phyloP scores from a whole-genome alignment of 768 basidiomycete genomes.

The Paxillus involutus region DNA sequence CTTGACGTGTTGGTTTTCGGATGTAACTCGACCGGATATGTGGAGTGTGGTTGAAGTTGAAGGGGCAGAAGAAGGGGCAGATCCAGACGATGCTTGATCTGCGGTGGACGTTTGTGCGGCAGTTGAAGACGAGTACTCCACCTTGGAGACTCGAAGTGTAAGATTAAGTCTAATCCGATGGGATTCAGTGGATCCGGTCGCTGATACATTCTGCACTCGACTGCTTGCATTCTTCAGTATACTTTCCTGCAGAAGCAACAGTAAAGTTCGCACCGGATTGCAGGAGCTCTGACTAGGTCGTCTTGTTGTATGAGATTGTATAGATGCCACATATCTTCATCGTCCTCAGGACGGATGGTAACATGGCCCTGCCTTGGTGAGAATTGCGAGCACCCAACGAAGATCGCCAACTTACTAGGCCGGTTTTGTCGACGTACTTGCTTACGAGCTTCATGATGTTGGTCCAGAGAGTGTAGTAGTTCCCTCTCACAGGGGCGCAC shows the following conservation, averaged over 20 bases:
- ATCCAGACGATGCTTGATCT: conserved; percentile 34
- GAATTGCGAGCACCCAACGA: conserved; percentile 10
- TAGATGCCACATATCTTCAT: conserved; percentile 99
- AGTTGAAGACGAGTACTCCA: conserved; percentile 86
- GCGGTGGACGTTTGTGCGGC: conserved; percentile 49
- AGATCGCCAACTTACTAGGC: conserved; percentile 54
- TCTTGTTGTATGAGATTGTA: conserved; percentile 95
- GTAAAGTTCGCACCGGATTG: conserved; percentile 60
- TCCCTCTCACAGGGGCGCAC: not conserved
- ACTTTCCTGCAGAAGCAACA: not conserved
- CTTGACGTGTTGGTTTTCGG: conserved; percentile 87
- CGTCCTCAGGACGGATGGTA: conserved; percentile 92
- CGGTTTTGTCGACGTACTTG: conserved; percentile 81
- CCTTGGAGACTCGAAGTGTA: conserved; percentile 75
- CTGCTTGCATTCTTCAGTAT: conserved; percentile 36
- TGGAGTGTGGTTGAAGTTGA: conserved; percentile 63
- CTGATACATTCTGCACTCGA: conserved; percentile 84
- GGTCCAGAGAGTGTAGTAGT: not conserved
- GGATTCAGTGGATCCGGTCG: conserved; percentile 93
- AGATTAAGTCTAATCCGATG: conserved; percentile 84
- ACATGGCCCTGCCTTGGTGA: conserved; percentile 74
- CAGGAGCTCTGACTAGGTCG: conserved; percentile 82
- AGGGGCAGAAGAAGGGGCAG: conserved; percentile 31
- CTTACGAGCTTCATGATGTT: conserved; percentile 80
- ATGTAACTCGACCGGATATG: conserved; percentile 80